Base-by-base conservation (phyloP, 2,329 filamentous ascomycete species). In the Phialocephala sp. region DNA sequence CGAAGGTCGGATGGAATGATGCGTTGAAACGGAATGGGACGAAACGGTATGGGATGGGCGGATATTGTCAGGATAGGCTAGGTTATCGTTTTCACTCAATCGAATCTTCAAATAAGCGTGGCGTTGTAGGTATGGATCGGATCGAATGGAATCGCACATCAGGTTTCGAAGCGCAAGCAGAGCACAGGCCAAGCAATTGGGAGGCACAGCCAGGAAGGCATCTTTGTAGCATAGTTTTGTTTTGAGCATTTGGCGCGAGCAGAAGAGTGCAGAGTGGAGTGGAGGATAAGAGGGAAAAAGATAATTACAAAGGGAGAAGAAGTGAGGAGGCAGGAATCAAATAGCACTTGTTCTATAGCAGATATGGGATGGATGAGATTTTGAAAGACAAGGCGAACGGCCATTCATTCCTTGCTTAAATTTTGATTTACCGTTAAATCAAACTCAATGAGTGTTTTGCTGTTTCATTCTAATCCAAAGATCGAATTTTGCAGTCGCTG, bases 41-140 rank as follows among this genome's bases (percentile, higher is more conserved):
- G 43, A 18, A 47, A 47, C 4, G 20, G 20, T n/a, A 41, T 41
- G 37, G 43, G 43, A 15, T 41, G 39, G 43, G 18, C 15, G 18
- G 43, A 47, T 22, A 22, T 11, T 47, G 43, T 20, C 20, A 18
- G 43, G 43, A 41, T 47, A 47, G 43, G 43, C 8, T 4, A 15
- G 43, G n/a, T 47, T 47, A n/a, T 20, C 43, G 15, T 47, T 47
- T 47, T 18, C 18, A 41, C 43, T 47, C 43, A 47, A 22, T 41
- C 37, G 15, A 12, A 14, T 14, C 11, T 8, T n/a, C 43, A 47
- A 47, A 47, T 22, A 47, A 47, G 43, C 43, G 43, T n/a, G 43
- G 43, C 43, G 43, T 47, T 47, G 43, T 47, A 47, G 43, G 43
- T 47, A 47, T 47, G 43, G 43, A 20, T 9, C 27, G 27, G 27